Base-by-base conservation (phyloP, 768 basidiomycete genomes). In the Leccinum variicolor region DNA sequence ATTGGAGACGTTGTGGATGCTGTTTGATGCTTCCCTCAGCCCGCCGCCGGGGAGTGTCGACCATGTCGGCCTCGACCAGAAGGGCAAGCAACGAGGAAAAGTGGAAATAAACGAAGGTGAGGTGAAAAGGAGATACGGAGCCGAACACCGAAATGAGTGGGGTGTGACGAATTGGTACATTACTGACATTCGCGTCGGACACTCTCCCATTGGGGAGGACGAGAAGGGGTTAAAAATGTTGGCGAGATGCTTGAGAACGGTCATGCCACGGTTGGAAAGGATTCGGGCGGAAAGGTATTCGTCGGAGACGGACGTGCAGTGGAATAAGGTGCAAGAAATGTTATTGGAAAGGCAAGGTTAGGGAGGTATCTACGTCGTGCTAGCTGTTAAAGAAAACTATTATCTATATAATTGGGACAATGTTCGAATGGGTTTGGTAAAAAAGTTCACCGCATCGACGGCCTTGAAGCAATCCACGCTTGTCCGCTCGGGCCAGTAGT, bases 221-320 rank as follows among this genome's bases (percentile, higher is more conserved):
- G 52, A 55, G 3, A 6, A 56, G 11, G 56, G 2, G 33, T 28
- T 54, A n/a, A 39, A 52, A 15, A 54, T 34, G 0, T 41, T 69
- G 13, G 59, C 66, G 26, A 52, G 33, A 33, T 66, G 66, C 58
- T 54, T 69, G 26, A 50, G 47, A 14, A 25, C 54, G 25, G 43
- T 65, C 33, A 69, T 69, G 62, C 68, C 68, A 2, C 62, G 64
- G 14, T n/a, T 69, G 41, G 66, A 64, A 48, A 61, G 23, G 48
- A 61, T 69, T 23, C 46, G 39, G 14, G n/a, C 52, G n/a, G 61
- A 62, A 8, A 61, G 19, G 46, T 61, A 61, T 53, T 49, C 55
- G 26, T n/a, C 29, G 4, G 68, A 62, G 13, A 43, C 59, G 39
- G 57, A 61, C 15, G 39, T 43, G 28, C 65, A 54, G 31, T 66